Evolutionary conservation across 257 asterid species (phyloP).

Genomic region (Gardenia jasminoides): DNA sequence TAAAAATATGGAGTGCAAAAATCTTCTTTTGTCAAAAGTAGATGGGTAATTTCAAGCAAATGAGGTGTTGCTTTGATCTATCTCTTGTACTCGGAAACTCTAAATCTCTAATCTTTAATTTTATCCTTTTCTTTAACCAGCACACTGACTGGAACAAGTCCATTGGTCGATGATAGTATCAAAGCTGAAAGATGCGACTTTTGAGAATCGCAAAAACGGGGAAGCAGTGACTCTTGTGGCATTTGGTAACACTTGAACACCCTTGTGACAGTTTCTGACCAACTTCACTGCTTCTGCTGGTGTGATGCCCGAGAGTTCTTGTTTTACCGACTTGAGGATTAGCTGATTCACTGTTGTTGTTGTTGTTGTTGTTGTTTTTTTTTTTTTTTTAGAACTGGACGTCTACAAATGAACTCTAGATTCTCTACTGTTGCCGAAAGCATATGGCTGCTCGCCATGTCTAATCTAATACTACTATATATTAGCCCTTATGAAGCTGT

Average conservation of each 20-base stretch:
- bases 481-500: neutral
- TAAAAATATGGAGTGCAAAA: slow-evolving; percentile 27
- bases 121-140: slow-evolving; percentile 6
- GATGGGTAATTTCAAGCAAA: slow-evolving; percentile 27
- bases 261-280: neutral
- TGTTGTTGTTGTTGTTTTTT: neutral
- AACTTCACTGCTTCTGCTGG: neutral
- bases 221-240: neutral
- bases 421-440: neutral
- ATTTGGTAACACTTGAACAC: neutral
- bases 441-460: neutral
- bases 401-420: neutral
- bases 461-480: neutral
- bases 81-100: neutral
- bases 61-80: neutral
- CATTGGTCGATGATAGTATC: slow-evolving; percentile 16
- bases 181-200: slow-evolving; percentile 16
- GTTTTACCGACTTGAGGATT: neutral
- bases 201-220: slow-evolving; percentile 8
- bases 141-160: slow-evolving; percentile 15
- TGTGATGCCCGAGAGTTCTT: neutral
- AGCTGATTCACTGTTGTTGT: neutral
- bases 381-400: neutral
- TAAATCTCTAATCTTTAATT: neutral
- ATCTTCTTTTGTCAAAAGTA: slow-evolving; percentile 27